Base-by-base conservation (phyloP, 2,329 filamentous ascomycete genomes). In the Microcyclospora tardicrescens region DNA sequence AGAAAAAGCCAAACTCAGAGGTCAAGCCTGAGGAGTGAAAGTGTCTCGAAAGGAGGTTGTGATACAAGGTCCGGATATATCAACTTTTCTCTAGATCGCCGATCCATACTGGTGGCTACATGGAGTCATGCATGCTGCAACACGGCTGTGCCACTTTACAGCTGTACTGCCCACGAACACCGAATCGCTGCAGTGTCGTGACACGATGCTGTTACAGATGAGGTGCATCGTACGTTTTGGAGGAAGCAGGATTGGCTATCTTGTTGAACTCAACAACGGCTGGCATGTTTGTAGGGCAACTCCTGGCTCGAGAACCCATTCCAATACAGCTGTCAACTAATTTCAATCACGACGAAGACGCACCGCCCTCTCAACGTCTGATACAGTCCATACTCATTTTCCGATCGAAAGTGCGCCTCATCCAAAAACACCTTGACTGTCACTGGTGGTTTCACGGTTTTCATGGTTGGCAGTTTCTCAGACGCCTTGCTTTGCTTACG, bases 331-430 rank as follows among this genome's bases (percentile, higher is more conserved):
- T 27, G 14, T 41, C 51, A 54, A 33, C 44, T 41, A 9, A 56
- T 43, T 33, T 49, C 39, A 27, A 56, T 43, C 10, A 28, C 41
- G 28, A 53, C 34, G 35, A 54, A n/a, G 11, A 56, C 46, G n/a
- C 42, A 45, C 30, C 41, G 43, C 9, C 41, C 51, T 28, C 45
- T 41, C 33, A 52, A 48, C 10, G 62, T 67, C 41, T 67, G 61
- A 43, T 61, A 64, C 36, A 69, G 48, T 1, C 66, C 66, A 52
- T 64, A 62, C 11, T 60, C 57, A 32, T 56, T 67, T 42, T 66
- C 62, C 13, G 55, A 56, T 8, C 66, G 57, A 36, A 68, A 56
- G 34, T 59, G 58, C 10, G 65, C 51, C 16, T 65, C 60, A 32
- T 60, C 59, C 41, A 61, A 46, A 31, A 50, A 45, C 9, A 65